Percentiles rank a stretch among this genome's conserved stretches.
These are phyloP conservation scores for Hypoxylon sp. DNA, from an alignment of 2,329 filamentous ascomycete species.

Conservation along the genomic window DNA sequence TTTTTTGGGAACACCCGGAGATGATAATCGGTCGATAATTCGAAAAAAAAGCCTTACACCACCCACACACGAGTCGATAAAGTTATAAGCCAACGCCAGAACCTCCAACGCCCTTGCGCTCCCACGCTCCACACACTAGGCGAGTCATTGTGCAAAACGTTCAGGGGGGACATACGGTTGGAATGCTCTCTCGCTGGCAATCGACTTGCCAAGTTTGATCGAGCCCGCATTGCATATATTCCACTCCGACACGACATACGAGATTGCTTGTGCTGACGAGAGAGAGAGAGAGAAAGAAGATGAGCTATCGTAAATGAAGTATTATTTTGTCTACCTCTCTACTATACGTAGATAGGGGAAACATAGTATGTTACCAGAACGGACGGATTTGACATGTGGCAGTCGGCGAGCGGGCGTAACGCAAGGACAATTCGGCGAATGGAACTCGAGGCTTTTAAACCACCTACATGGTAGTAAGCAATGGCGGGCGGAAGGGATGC, in stretches of 20 bases:
- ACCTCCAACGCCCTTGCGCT: slow-evolving; percentile 22
- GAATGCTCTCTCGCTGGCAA: slow-evolving; percentile 17
- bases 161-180: neutral
- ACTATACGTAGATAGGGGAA: no score
- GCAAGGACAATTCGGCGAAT: slow-evolving; percentile 18
- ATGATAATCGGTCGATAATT: neutral
- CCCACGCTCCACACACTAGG: no score
- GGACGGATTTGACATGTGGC: slow-evolving; percentile 31
- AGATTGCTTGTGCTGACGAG: neutral
- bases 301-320: no score
- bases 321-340: no score
- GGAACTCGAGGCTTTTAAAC: slow-evolving; percentile 14
- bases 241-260: slow-evolving; percentile 26
- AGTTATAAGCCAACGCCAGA: slow-evolving; percentile 12
- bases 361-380: slow-evolving; percentile 5
- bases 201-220: slow-evolving; percentile 25
- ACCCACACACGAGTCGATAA: slow-evolving; percentile 24
- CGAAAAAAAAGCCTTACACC: slow-evolving; percentile 10
- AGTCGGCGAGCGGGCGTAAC: slow-evolving; percentile 24
- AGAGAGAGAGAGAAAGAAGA: no score
- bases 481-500: slow-evolving; percentile 27
- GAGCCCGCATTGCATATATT: slow-evolving; percentile 28
- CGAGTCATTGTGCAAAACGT: slow-evolving; percentile 18
- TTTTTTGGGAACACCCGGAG: slow-evolving; percentile 2
- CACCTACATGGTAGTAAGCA: slow-evolving; percentile 20